A percentile compares a stretch with the other conserved stretches of the same genome.
phyloP scores from a whole-genome alignment of 2,329 filamentous ascomycete species.

The Colletotrichum salicis region DNA sequence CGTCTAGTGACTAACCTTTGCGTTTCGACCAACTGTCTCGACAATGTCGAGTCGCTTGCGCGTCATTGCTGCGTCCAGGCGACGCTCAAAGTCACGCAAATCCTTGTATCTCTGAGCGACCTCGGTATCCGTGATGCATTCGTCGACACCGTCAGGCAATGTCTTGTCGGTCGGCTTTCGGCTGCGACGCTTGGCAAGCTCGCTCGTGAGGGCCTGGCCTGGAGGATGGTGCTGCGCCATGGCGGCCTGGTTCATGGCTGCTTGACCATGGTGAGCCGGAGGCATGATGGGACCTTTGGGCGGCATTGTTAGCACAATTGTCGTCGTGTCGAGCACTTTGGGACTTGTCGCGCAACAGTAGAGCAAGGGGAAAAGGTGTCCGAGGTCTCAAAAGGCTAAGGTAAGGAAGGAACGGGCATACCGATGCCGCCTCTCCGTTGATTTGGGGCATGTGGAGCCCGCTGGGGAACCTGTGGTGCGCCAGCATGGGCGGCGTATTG shows the following conservation, averaged over 20 bases:
- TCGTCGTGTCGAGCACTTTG: not conserved
- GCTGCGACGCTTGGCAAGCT: constrained; percentile 77
- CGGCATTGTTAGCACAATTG: constrained; percentile 18
- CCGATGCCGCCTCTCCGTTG: constrained; percentile 65
- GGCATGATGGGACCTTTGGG: constrained; percentile 66
- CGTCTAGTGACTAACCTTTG: constrained; percentile 64
- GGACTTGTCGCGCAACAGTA: not conserved
- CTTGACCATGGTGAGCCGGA: constrained; percentile 60
- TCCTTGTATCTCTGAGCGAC: constrained; percentile 81
- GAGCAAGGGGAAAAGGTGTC: not conserved
- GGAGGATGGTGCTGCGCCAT: constrained; percentile 61
- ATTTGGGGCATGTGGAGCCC: constrained; percentile 58
- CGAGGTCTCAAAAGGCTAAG: constrained; percentile 2
- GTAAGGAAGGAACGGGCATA: constrained; percentile 45
- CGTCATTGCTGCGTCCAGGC: constrained; percentile 91
- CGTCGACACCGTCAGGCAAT: constrained; percentile 89
- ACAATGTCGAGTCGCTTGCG: constrained; percentile 92
- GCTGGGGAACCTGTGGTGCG: constrained; percentile 55
- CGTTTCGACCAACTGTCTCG: constrained; percentile 79
- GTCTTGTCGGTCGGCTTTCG: constrained; percentile 95
- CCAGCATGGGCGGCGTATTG: constrained; percentile 50
- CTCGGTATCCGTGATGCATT: constrained; percentile 79
- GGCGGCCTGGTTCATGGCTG: constrained; percentile 65
- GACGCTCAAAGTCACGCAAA: constrained; percentile 86
- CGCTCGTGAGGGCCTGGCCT: constrained; percentile 53